These are phyloP conservation scores for Klebsormidium nitens DNA, from an alignment of 139 green algal species.

Conservation along the genomic window DNA sequence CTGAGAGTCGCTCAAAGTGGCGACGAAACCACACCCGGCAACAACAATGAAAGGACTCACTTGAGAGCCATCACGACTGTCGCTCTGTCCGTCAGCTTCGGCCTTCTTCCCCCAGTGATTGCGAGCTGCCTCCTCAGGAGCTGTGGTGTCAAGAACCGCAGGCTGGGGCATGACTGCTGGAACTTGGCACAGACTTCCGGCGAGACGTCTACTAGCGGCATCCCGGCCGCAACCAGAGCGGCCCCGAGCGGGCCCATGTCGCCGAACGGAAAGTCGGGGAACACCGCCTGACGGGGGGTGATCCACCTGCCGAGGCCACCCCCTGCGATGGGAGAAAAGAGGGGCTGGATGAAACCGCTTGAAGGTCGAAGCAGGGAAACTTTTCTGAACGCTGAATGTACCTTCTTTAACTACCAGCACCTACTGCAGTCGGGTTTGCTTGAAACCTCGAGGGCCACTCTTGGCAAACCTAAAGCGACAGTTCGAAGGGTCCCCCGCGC, in stretches of 20 bases:
- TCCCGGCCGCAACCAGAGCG: slow-evolving; percentile 33
- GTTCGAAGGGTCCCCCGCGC: too few relatives aligned
- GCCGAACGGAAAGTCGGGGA: slow-evolving; percentile 21
- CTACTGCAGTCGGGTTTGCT: too few relatives aligned
- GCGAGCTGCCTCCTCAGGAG: slow-evolving; percentile 15
- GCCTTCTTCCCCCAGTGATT: background rate
- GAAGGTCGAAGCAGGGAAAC: too few relatives aligned
- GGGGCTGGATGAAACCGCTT: too few relatives aligned
- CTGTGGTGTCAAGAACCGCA: slow-evolving; percentile 28
- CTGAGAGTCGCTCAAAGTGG: too few relatives aligned
- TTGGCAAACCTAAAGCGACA: too few relatives aligned
- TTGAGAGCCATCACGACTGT: too few relatives aligned
- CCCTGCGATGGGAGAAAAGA: background rate
- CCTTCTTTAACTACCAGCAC: too few relatives aligned
- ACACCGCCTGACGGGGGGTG: slow-evolving; percentile 26
- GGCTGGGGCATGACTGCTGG: slow-evolving; percentile 1
- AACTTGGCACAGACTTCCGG: slow-evolving; percentile 12
- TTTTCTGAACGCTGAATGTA: too few relatives aligned
- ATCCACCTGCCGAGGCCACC: slow-evolving; percentile 36
- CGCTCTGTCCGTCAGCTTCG: background rate
- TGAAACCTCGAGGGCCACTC: too few relatives aligned
- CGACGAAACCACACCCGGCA: too few relatives aligned
- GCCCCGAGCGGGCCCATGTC: slow-evolving; percentile 22
- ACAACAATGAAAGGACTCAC: too few relatives aligned
- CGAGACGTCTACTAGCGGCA: slow-evolving; percentile 21